phyloP scores from a whole-genome alignment of 2,329 filamentous ascomycete species.

The Xylariaceae sp. region DNA sequence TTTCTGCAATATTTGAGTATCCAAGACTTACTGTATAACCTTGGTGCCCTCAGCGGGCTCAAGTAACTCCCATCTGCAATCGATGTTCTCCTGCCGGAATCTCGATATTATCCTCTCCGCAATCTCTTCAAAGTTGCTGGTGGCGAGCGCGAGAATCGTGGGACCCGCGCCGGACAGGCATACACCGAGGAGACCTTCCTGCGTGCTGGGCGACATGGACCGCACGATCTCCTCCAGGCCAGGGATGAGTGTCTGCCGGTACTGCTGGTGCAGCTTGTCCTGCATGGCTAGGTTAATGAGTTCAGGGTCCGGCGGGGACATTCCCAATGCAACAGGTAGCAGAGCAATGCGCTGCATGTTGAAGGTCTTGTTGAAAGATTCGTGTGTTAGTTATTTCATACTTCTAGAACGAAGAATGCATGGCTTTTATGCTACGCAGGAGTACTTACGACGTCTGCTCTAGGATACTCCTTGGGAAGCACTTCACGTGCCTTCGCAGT shows the following conservation, averaged over 20 bases:
- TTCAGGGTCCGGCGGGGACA: constrained; percentile 83
- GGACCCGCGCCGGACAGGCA: constrained; percentile 93
- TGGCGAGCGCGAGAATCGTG: constrained; percentile 89
- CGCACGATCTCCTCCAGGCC: constrained; percentile 86
- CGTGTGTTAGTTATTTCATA: constrained; percentile 5
- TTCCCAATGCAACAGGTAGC: constrained; percentile 80
- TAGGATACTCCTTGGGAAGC: constrained; percentile 71
- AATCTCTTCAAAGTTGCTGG: constrained; percentile 81
- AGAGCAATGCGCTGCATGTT: constrained; percentile 93
- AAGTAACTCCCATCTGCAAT: constrained; percentile 80
- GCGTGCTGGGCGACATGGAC: constrained; percentile 80
- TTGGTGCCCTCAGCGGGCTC: constrained; percentile 73
- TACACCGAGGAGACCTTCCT: constrained; percentile 85
- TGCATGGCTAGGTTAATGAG: constrained; percentile 98
- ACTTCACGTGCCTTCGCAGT: constrained; percentile 87
- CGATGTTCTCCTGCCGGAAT: constrained; percentile 68
- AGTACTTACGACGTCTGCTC: constrained; percentile 69
- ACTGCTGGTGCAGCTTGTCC: constrained; percentile 96
- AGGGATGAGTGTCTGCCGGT: constrained; percentile 85
- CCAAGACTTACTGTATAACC: constrained; percentile 18
- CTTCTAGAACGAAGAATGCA: not conserved
- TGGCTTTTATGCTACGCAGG: not conserved
- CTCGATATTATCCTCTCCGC: constrained; percentile 70
- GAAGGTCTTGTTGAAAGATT: constrained; percentile 53
- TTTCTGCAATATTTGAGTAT: not conserved